A percentile compares a stretch with the other conserved stretches of the same genome.
These are phyloP conservation scores for Trametes sp. DNA, from an alignment of 1,284 basidiomycete species.

Conservation along the genomic window DNA sequence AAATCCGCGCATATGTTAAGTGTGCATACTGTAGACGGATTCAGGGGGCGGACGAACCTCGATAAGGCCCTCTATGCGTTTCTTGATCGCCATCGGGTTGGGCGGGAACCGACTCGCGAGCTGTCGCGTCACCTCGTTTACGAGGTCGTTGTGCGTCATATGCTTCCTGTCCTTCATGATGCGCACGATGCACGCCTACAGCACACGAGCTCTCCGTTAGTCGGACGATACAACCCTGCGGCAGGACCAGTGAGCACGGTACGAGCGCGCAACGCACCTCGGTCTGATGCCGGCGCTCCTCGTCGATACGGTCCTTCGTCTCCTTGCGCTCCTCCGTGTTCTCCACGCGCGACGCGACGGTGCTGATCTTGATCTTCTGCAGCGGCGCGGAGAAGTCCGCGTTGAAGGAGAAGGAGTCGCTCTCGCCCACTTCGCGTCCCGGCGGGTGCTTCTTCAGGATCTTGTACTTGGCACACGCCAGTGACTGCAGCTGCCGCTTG, in stretches of 20 bases:
- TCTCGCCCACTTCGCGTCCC: constrained; percentile 78
- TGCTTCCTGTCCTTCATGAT: constrained; percentile 98
- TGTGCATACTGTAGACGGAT: background rate
- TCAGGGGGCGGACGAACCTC: constrained; percentile 66
- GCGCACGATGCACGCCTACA: constrained; percentile 93
- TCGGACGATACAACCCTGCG: constrained; percentile 33
- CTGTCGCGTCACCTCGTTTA: constrained; percentile 92
- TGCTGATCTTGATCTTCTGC: constrained; percentile 94
- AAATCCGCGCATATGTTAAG: constrained; percentile 10
- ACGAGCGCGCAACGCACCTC: constrained; percentile 64
- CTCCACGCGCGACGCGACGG: constrained; percentile 89
- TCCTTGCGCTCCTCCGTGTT: constrained; percentile 88
- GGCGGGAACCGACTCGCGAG: constrained; percentile 88
- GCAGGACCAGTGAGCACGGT: background rate
- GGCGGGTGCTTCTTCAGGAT: constrained; percentile 92
- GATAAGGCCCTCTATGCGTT: constrained; percentile 92
- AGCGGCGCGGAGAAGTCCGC: constrained; percentile 79
- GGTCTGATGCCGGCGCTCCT: constrained; percentile 90
- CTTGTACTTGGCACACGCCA: constrained; percentile 98
- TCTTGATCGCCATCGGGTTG: constrained; percentile 89
- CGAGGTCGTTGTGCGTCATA: constrained; percentile 88
- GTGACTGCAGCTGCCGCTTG: constrained; percentile 91
- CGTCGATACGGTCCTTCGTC: constrained; percentile 91
- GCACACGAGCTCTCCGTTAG: background rate
- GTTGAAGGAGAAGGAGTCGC: constrained; percentile 94